Conservation (phyloP, 2,329 filamentous ascomycete species). For the Talaromyces marneffei region DNA sequence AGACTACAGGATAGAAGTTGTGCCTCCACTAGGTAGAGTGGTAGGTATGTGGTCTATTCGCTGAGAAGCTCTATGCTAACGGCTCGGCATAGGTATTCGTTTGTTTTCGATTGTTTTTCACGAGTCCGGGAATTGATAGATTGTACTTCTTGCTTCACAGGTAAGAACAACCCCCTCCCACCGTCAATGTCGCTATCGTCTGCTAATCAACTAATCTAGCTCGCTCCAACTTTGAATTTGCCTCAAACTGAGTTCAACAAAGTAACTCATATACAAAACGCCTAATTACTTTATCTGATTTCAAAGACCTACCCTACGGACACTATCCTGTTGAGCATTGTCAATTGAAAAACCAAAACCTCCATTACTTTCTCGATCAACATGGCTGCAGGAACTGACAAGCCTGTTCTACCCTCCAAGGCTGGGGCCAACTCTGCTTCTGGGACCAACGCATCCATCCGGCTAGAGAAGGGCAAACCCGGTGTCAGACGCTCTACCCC, state of each 20-base stretch:
- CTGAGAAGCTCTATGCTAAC: background rate
- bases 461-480: conserved; percentile 67
- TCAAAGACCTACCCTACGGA: background rate
- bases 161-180: background rate
- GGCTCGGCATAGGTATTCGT: background rate
- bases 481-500: conserved; percentile 74
- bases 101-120: background rate
- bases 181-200: background rate
- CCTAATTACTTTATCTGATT: background rate
- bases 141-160: conserved; percentile 2
- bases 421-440: conserved; percentile 27
- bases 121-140: conserved; percentile 1
- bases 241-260: background rate
- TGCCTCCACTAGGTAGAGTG: conserved; percentile 5
- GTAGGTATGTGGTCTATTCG: background rate
- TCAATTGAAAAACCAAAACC: background rate
- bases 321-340: background rate
- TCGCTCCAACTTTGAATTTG: background rate
- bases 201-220: background rate
- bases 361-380: background rate
- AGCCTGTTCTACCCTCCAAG: conserved; percentile 6
- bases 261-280: background rate
- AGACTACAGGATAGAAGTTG: conserved; percentile 11
- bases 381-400: conserved; percentile 12
- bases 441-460: conserved; percentile 57